Base-by-base conservation (phyloP, 1,139 yeast species). In the Casaregolazyma suthepensis region DNA sequence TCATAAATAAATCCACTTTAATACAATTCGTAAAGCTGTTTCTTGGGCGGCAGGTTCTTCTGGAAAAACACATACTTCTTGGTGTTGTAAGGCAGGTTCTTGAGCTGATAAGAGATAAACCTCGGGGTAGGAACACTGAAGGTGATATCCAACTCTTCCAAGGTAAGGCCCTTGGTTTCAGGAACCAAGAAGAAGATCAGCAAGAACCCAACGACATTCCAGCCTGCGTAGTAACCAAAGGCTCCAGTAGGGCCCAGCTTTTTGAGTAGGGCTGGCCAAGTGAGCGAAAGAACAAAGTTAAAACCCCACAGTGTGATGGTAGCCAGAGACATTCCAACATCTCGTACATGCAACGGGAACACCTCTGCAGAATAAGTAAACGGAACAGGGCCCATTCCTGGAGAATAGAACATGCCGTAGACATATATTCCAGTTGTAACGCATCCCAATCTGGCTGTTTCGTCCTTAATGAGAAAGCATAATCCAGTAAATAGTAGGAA, bases 371-470 rank as follows among this genome's bases (percentile, higher is more conserved):
- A 84, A 66, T 87, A 87, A 1, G 94, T 86, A 74, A 88, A 88
- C 6, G 96, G 95, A 50, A 88, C 95, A 13, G 95, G 96, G 47
- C 96, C 96, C 72, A 86, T 89, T 57, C 95, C 93, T 2, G 87
- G 83, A 0, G 94, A 86, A 70, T 88, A 88, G 59, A 86, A 85
- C 46, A 82, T 78, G 0, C 89, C 74, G 71, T 80, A 88, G 45
- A 88, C 67, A 66, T 87, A 88, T 56, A 88, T 83, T 62, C 95
- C 95, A 53, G 82, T 71, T 9, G 85, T 74, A 53, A 86, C 81
- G 57, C 83, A 77, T 3, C 82, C 94, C 57, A 84, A 70, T 65
- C 87, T 78, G 2, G 85, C 85, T 1, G 62, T 54, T 10, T 68
- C 63, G 2, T 74, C 71, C n/a, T 75, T 73, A 58, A 86, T 83